Evolutionary conservation across 495 filamentous ascomycete genomes (phyloP).

Genomic region (Penicillium lividum): DNA sequence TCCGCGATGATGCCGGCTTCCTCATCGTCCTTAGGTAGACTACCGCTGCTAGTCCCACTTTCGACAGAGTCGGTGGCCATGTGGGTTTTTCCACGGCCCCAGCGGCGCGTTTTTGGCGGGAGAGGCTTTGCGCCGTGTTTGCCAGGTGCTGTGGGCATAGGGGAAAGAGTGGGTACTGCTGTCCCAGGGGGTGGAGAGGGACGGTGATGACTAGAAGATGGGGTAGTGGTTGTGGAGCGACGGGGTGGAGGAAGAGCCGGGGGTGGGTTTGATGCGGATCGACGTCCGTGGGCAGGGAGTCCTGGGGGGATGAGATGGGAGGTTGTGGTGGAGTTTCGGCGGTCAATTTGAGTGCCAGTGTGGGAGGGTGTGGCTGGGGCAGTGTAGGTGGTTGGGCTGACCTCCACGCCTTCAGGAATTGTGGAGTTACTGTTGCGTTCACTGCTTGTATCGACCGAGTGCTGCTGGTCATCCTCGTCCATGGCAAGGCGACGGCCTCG

Average conservation of each 20-base stretch:
- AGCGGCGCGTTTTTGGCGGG: constrained; percentile 43
- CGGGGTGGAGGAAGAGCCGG: constrained; percentile 44
- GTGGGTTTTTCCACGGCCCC: constrained; percentile 32
- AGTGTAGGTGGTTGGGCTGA: constrained; percentile 22
- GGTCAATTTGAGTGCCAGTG: constrained; percentile 17
- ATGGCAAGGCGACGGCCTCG: constrained; percentile 34
- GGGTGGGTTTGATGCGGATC: constrained; percentile 43
- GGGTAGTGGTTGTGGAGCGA: constrained; percentile 30
- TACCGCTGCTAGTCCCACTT: constrained; percentile 22
- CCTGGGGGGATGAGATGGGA: constrained; percentile 29
- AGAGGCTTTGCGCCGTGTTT: constrained; percentile 38
- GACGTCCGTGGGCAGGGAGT: constrained; percentile 26
- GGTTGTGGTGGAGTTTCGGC: constrained; percentile 31
- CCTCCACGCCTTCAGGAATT: constrained; percentile 32
- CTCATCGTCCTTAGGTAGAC: constrained; percentile 16
- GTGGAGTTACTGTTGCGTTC: constrained; percentile 18
- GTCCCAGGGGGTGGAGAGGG: constrained; percentile 5
- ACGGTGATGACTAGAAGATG: constrained; percentile 31
- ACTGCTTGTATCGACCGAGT: constrained; percentile 27
- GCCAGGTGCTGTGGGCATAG: background rate
- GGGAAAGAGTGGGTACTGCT: background rate
- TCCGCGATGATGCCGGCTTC: constrained; percentile 18
- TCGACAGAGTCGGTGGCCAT: constrained; percentile 30
- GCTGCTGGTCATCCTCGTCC: constrained; percentile 28
- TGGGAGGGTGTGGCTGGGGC: constrained; percentile 14